phyloP scores from a whole-genome alignment of 2,329 filamentous ascomycete species.

The Botrytis squamosa region DNA sequence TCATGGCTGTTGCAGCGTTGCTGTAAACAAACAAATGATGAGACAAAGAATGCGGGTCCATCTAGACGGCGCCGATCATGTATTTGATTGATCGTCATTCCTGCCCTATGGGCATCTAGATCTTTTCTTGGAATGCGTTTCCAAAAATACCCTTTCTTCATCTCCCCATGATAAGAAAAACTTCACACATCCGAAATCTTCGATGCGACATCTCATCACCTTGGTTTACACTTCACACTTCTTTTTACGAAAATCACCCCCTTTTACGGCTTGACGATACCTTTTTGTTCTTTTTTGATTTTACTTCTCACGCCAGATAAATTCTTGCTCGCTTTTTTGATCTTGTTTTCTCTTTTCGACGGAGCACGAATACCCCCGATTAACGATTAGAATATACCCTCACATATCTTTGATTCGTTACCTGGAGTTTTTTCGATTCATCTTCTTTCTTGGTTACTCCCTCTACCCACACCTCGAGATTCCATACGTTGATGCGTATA shows the following conservation, averaged over 20 bases:
- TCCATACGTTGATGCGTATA: not conserved
- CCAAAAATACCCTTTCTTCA: not conserved
- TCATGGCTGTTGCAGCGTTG: conserved; percentile 10
- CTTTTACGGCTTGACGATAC: conserved; percentile 18
- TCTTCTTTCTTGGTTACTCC: not conserved
- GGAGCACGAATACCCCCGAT: conserved; percentile 18
- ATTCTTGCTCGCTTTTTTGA: not conserved
- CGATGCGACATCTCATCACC: conserved; percentile 17
- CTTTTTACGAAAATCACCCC: not conserved
- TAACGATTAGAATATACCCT: conserved; percentile 16
- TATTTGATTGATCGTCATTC: conserved; percentile 4
- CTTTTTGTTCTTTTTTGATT: not conserved
- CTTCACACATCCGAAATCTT: not conserved
- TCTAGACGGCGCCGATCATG: not conserved
- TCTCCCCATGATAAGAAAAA: not conserved
- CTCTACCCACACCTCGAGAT: not conserved
- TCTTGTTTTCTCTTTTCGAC: not conserved
- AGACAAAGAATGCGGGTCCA: conserved; percentile 17
- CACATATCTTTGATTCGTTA: conserved; percentile 22
- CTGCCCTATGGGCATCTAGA: not conserved
- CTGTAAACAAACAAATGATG: conserved; percentile 12
- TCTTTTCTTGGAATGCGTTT: conserved; percentile 12
- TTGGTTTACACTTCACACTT: not conserved
- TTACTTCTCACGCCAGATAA: not conserved
- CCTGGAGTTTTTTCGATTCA: conserved; percentile 17